Percentiles rank a stretch among this genome's conserved stretches.
These are phyloP conservation scores for Macroventuria anomochaeta DNA, from an alignment of 2,329 filamentous ascomycete species.

Conservation along the genomic window DNA sequence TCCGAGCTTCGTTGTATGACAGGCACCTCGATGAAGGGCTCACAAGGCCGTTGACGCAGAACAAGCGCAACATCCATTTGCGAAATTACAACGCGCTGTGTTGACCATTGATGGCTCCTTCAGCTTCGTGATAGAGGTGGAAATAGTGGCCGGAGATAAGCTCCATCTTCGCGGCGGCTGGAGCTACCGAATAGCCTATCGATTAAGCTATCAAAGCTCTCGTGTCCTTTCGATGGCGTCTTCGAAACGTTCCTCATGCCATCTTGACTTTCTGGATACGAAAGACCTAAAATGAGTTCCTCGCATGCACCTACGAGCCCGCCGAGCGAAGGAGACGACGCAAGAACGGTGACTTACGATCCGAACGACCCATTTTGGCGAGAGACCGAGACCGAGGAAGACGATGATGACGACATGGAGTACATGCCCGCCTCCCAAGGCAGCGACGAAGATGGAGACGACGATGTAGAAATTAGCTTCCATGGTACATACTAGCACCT, in stretches of 20 bases:
- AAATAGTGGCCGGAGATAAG: slow-evolving; percentile 13
- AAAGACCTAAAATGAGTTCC: slow-evolving; percentile 32
- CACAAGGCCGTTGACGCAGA: too few relatives aligned
- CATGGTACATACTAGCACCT: slow-evolving; percentile 34
- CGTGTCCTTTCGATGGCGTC: slow-evolving; percentile 8
- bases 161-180: neutral
- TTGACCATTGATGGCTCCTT: neutral
- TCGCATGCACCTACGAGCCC: slow-evolving; percentile 31
- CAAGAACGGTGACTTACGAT: slow-evolving; percentile 40
- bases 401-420: slow-evolving; percentile 62
- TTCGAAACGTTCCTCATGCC: slow-evolving; percentile 1
- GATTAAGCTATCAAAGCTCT: slow-evolving; percentile 17
- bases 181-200: slow-evolving; percentile 13
- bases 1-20: neutral
- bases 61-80: too few relatives aligned
- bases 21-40: neutral
- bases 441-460: slow-evolving; percentile 50
- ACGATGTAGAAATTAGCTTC: slow-evolving; percentile 44
- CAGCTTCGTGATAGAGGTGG: neutral
- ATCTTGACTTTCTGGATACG: neutral
- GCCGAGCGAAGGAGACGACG: slow-evolving; percentile 34
- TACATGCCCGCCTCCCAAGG: slow-evolving; percentile 54
- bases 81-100: neutral
- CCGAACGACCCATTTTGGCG: slow-evolving; percentile 44
- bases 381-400: slow-evolving; percentile 45